Evolutionary conservation across 2,329 filamentous ascomycete species (phyloP).

Genomic region (Hypoxylon sp.): DNA sequence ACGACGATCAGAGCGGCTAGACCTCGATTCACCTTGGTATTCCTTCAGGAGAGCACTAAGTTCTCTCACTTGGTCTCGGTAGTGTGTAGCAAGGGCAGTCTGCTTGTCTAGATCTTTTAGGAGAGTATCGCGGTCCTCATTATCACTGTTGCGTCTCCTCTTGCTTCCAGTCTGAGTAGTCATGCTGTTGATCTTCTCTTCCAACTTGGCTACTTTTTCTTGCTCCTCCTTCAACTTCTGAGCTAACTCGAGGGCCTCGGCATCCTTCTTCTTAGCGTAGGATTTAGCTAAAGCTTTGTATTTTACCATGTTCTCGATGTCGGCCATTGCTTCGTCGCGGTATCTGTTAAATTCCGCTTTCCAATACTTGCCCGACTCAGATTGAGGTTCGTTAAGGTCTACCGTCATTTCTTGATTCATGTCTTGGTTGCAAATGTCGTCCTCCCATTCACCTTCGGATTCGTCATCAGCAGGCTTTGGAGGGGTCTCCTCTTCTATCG

Average conservation of each 20-base stretch:
- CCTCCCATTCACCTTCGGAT: conserved; percentile 67
- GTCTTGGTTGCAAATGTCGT: conserved; percentile 58
- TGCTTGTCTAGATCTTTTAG: conserved; percentile 70
- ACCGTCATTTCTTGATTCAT: conserved; percentile 74
- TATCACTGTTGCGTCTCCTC: conserved; percentile 57
- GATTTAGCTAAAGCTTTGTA: conserved; percentile 86
- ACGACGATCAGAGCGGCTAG: conserved; percentile 53
- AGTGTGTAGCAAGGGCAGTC: conserved; percentile 70
- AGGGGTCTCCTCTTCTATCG: conserved; percentile 46
- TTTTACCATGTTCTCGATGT: conserved; percentile 82
- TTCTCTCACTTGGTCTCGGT: conserved; percentile 72
- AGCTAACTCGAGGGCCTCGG: conserved; percentile 75
- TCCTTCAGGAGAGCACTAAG: conserved; percentile 67
- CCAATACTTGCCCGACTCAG: conserved; percentile 84
- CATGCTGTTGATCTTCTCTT: conserved; percentile 72
- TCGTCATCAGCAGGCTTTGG: conserved; percentile 34
- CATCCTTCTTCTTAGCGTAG: conserved; percentile 83
- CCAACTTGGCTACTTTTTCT: conserved; percentile 74
- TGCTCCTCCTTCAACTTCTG: conserved; percentile 78
- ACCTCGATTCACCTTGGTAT: conserved; percentile 56
- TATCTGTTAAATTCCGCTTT: conserved; percentile 83
- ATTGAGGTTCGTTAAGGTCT: conserved; percentile 80
- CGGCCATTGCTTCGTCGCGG: conserved; percentile 77
- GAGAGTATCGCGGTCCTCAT: conserved; percentile 62
- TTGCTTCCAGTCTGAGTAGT: conserved; percentile 67